These are phyloP conservation scores for Drosera capensis DNA, from an alignment of 148 eudicot genomes.

Conservation along the genomic window DNA sequence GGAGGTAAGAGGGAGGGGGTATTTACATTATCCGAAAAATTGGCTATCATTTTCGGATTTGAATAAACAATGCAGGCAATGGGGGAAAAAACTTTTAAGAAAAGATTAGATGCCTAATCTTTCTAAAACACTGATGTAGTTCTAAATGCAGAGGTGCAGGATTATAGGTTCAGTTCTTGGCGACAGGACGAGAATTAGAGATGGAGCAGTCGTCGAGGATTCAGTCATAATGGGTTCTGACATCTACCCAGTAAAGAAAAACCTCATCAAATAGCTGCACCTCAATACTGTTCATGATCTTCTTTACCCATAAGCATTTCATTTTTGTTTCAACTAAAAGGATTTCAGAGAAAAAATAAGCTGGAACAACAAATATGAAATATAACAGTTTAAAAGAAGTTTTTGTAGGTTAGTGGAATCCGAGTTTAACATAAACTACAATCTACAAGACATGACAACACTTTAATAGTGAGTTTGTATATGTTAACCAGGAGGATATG, in stretches of 20 bases:
- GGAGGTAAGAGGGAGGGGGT: background rate
- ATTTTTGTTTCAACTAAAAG: background rate
- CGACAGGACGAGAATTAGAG: constrained; percentile 38
- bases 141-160: constrained; percentile 44
- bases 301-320: background rate
- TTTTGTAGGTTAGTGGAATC: no score
- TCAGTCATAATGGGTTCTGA: constrained; percentile 74
- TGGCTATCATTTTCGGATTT: no score
- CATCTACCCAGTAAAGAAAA: constrained; percentile 39
- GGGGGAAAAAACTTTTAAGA: no score
- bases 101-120: background rate
- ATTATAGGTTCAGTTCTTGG: constrained; percentile 60
- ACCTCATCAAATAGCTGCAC: background rate
- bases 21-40: no score
- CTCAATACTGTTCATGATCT: background rate
- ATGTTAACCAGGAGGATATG: constrained; percentile 20
- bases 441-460: background rate
- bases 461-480: background rate
- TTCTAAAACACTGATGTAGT: background rate
- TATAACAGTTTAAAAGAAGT: no score
- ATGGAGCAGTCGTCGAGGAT: constrained; percentile 50
- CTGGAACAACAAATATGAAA: no score
- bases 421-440: background rate
- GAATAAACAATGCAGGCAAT: background rate
- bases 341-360: no score